Evolutionary conservation across 176 grass and related monocot genomes (phyloP), one percentile per base, ranked within the genome.

Genomic region (Carex parvula): DNA sequence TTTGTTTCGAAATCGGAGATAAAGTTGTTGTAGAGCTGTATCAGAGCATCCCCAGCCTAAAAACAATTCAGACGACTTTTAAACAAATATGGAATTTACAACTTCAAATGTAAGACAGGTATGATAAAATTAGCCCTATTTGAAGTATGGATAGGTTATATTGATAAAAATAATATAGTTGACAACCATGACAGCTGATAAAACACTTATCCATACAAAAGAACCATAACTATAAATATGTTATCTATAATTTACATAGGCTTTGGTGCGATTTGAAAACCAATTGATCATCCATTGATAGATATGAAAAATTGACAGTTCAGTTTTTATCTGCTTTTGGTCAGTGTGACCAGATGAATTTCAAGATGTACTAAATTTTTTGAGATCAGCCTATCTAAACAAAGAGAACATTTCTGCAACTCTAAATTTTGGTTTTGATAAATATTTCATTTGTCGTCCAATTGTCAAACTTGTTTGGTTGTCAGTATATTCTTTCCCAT

Each of bases 1-100:
- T 97, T 94, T 44, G 90, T 97, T 85, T 97, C 94, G 8, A 97
- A 97, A 48, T 94, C 94, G 6, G 92, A 84, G 79, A 97, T 97
- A 83, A 97, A 97, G 57, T 97, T 94, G 84, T 81, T 86, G 85
- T 97, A 97, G 39, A 97, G 91, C 53, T 97, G 88, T 84, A 97
- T 97, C 85, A 97, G 85, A 73, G 88, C 89, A 83, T 97, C 92
- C 6, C 92, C 92, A 3, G 92, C 86, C 94, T 97, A 69, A 50
- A 83, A 76, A 85, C 22, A 75, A 73, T 7, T 79, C 65, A 72
- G 46, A 69, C 0, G 11, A 55, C 3, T 5, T 83, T 80, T 64
- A 84, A 50, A 33, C 6, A 54, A 84, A 59, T 74, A 60, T 55
- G 13, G 12, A 57, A 78, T 32, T 78, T 17, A 78, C 26, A 33